phyloP scores from a whole-genome alignment of 805 yeast species.

The Martiniozyma abietophila region DNA sequence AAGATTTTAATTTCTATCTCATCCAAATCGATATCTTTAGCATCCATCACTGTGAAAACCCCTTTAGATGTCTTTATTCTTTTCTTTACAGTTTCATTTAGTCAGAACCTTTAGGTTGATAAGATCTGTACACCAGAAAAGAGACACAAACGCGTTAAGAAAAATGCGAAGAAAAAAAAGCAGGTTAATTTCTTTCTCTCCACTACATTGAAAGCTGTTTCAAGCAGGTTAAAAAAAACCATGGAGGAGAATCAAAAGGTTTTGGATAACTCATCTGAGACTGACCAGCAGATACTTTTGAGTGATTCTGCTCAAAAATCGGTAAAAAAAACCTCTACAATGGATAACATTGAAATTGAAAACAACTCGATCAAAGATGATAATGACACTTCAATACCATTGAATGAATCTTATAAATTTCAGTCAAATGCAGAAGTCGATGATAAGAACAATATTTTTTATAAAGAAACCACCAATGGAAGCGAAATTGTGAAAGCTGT shows the following conservation, averaged over 20 bases:
- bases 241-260: too few species aligned
- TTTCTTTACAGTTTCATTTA: too few species aligned
- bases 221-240: too few species aligned
- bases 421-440: neutral
- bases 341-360: neutral
- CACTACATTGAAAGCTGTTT: too few species aligned
- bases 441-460: too few species aligned
- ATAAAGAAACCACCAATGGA: too few species aligned
- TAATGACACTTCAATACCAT: neutral
- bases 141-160: neutral
- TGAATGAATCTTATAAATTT: neutral
- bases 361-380: neutral
- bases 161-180: neutral
- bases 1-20: slow-evolving; percentile 20
- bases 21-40: slow-evolving; percentile 9
- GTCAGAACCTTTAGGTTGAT: neutral
- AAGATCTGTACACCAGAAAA: neutral
- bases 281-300: neutral
- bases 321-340: neutral
- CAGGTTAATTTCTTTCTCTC: neutral
- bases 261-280: neutral
- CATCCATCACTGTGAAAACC: slow-evolving; percentile 10
- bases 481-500: too few species aligned
- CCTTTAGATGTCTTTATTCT: too few species aligned
- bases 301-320: neutral